A percentile compares a stretch with the other conserved stretches of the same genome.
These are phyloP conservation scores for Austroboletus festivus DNA, from an alignment of 768 basidiomycete species.

Conservation along the genomic window DNA sequence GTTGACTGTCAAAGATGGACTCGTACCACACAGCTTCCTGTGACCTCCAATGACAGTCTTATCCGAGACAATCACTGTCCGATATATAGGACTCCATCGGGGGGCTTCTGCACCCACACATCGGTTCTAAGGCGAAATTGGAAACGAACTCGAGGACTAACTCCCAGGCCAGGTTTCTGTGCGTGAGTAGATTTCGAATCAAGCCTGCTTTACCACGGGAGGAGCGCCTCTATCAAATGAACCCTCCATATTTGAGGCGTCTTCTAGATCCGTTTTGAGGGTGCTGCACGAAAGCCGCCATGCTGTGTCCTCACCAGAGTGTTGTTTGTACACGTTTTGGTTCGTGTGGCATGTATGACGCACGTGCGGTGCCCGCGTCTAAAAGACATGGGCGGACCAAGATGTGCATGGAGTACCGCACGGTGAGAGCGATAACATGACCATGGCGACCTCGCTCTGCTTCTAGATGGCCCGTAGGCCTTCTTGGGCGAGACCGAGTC, in stretches of 20 bases:
- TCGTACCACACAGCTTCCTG: background rate
- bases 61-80: conserved; percentile 10
- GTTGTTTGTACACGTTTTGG: conserved; percentile 12
- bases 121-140: conserved; percentile 20
- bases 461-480: background rate
- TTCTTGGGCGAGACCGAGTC: background rate
- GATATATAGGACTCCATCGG: too few species aligned
- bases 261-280: conserved; percentile 2
- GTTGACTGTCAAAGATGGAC: conserved; percentile 6
- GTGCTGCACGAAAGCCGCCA: background rate
- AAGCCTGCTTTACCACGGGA: conserved; percentile 5
- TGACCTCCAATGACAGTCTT: too few species aligned
- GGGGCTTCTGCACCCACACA: background rate
- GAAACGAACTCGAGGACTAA: conserved; percentile 6
- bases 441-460: background rate
- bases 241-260: conserved; percentile 17
- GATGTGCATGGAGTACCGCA: background rate
- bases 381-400: conserved; percentile 4
- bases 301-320: background rate
- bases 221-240: conserved; percentile 5
- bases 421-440: background rate
- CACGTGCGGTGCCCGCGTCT: conserved; percentile 18
- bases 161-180: conserved; percentile 20
- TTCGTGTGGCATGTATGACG: too few species aligned
- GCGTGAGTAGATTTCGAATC: conserved; percentile 18